phyloP scores from a whole-genome alignment of 345 rosid genomes.

The Eucalyptus decipiens region DNA sequence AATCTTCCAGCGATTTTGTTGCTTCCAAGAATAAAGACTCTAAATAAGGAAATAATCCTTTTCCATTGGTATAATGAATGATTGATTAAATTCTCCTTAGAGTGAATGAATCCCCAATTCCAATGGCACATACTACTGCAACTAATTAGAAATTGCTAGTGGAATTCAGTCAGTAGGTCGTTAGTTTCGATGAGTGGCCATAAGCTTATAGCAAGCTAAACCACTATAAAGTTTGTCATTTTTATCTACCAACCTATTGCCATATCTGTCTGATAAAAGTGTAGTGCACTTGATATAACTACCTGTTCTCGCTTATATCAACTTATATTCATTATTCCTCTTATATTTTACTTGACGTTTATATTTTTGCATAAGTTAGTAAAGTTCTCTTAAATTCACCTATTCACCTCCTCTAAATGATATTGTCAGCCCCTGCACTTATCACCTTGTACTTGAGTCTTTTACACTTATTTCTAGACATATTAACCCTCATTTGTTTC shows the following conservation, averaged over 20 bases:
- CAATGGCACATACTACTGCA: accelerated
- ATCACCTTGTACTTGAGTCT: neutral
- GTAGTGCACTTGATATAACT: neutral
- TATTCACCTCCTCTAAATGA: neutral
- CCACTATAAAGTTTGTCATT: accelerated
- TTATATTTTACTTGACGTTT: too few relatives aligned
- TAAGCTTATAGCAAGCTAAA: neutral
- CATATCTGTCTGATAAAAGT: neutral
- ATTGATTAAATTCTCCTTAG: neutral
- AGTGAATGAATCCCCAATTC: too few relatives aligned
- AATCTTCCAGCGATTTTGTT: neutral
- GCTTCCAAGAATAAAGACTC: neutral
- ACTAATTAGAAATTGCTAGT: neutral
- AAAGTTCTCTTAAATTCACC: neutral
- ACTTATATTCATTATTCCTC: neutral
- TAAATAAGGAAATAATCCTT: too few relatives aligned
- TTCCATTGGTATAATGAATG: neutral
- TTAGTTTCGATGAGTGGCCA: neutral
- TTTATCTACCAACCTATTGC: neutral
- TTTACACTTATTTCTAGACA: too few relatives aligned
- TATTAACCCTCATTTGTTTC: too few relatives aligned
- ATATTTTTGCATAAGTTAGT: neutral
- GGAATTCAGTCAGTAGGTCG: accelerated
- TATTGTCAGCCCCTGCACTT: too few relatives aligned
- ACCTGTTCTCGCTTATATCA: neutral